Base-by-base conservation (phyloP, 768 basidiomycete genomes). In the Xerocomellus chrysenteron region DNA sequence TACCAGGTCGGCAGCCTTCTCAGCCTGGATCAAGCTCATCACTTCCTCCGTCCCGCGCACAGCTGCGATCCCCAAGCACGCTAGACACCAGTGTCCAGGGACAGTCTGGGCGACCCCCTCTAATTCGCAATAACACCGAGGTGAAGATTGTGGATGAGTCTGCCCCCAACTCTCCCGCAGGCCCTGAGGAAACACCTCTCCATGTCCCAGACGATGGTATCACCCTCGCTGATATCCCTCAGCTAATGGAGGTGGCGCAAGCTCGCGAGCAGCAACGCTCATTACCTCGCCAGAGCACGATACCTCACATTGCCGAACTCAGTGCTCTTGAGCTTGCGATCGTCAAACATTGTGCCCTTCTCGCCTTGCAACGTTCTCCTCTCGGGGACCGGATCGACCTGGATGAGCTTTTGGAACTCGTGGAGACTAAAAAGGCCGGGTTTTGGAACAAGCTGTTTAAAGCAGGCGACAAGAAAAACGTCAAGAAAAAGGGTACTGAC, bases 371-470 rank as follows among this genome's bases (percentile, higher is more conserved):
- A 58, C 81, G 87, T 60, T 92, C 89, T 5, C 84, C 89, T 11
- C 73, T 98, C 32, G 84, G 81, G 61, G 90, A 93, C 58, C 83
- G 88, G 50, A 85, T 94, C 54, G 94, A 96, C 62, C 67, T 98
- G 62, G 97, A 98, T 58, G 97, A 99, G 68, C 79, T 98, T 51
- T 71, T 98, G 62, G 96, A 98, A 74, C 78, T 97, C 70, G 84
- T 99, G 30, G 95, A 98, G 71, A 79, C 79, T 21, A 92, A 96
- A 80, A 98, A 96, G 79, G 87, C 84, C 57, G 90, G 89, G 19
- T 97, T 97, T 74, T 99, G 94, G 94, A 90, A 91, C 60, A 93
- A 94, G 73, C 73, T 98, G 17, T 98, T 99, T 78, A 98, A 97
- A 72, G 84, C 82, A 17, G 83, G 82, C 35, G 87, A 94, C 60